Evolutionary conservation across 805 yeast species (phyloP), one percentile per base, ranked within the genome.

Genomic region (Saccharomycopsis synnaedendra): DNA sequence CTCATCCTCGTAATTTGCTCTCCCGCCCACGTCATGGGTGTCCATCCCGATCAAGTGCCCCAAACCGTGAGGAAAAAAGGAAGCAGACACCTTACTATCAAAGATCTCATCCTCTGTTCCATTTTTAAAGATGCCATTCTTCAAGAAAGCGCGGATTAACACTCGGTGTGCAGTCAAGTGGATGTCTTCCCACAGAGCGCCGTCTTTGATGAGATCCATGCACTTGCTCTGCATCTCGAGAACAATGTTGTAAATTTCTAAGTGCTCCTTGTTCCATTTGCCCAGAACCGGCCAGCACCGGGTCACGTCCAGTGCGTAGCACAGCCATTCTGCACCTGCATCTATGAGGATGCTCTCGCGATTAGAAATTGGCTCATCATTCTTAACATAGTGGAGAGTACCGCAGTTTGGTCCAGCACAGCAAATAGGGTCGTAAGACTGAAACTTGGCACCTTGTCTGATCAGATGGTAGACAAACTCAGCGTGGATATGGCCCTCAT

Each of bases 261-360:
- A 72, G 57, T 90, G 94, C 60, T 93, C 97, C 53, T 75, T 76
- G 5, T 89, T 76, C 88, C 96, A 90, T 47, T 81, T 79, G 5
- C 98, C 98, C 53, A 71, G 75, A 47, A 87, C 78, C 32, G 98
- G 98, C 76, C 88, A 90, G 60, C 94, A 85, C 61, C 98, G 76
- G 10, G 98, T 93, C 40, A 93, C 96, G 62, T 90, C 98, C 41
- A 87, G 72, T 3, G 96, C 89, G 64, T 90, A 90, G 62, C 86
- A 80, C 54, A 77, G 76, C 96, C 97, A 90, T 65, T 90, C 97
- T 3, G 96, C 95, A 48, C 98, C 98, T 5, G 97, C 97, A 67
- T 90, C 98, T 46, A 90, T 81, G 52, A 90, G 72, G 8, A 90
- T 73, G 4, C 89, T 74, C 42, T 75, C 77, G 58, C 78, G 80